phyloP scores from a whole-genome alignment of 73 alveolate genomes.

The Durusdinium trenchii region DNA sequence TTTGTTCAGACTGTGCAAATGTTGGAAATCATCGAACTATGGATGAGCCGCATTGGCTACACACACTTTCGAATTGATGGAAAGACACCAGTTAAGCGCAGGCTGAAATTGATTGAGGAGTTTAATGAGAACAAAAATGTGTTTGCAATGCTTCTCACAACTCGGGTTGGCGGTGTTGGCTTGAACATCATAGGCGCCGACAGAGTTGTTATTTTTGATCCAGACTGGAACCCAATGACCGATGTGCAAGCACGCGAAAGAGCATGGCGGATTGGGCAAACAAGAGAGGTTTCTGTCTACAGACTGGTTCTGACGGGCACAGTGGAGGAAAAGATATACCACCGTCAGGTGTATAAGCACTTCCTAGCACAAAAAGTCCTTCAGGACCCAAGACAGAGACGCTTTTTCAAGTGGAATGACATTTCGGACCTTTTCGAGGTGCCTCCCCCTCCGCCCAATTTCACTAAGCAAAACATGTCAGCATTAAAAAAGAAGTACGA shows the following conservation, averaged over 20 bases:
- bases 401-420: slow-evolving; percentile 96
- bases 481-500: slow-evolving; percentile 22
- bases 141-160: slow-evolving; percentile 98
- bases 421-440: slow-evolving; percentile 96
- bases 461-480: slow-evolving; percentile 33
- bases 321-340: slow-evolving; percentile 97
- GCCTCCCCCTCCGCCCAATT: slow-evolving; percentile 95
- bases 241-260: slow-evolving; percentile 99
- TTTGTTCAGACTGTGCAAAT: slow-evolving; percentile 97
- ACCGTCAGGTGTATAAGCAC: slow-evolving; percentile 97
- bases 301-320: slow-evolving; percentile 96
- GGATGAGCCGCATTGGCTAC: slow-evolving; percentile 96
- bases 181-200: slow-evolving; percentile 99
- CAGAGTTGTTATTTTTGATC: slow-evolving; percentile 99
- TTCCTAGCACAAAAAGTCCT: slow-evolving; percentile 97
- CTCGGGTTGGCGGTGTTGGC: slow-evolving; percentile 99
- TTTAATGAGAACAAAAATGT: slow-evolving; percentile 98
- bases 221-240: slow-evolving; percentile 99
- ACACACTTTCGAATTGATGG: slow-evolving; percentile 97
- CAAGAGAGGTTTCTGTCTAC: slow-evolving; percentile 99
- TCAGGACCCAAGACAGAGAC: slow-evolving; percentile 97
- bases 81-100: slow-evolving; percentile 96
- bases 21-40: slow-evolving; percentile 95
- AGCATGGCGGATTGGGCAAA: slow-evolving; percentile 99
- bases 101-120: slow-evolving; percentile 97